Evolutionary conservation across 2,329 filamentous ascomycete genomes (phyloP), one percentile per base, ranked within the genome.

Genomic region (Acarospora socialis): DNA sequence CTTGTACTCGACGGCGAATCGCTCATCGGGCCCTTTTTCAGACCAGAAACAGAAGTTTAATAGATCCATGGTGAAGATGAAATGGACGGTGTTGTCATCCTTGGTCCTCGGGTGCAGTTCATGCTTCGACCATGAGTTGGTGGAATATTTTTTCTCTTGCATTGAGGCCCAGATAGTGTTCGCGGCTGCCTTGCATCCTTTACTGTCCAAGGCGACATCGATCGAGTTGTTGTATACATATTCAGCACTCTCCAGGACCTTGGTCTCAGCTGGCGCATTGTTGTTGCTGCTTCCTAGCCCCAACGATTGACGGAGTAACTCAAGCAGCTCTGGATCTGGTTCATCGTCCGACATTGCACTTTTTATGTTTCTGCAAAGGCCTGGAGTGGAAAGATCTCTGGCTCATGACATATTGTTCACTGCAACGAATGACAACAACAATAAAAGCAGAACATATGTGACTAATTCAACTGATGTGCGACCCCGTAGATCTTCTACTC

Each of bases 41-140:
- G 82, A 92, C 90, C 90, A 98, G 54, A 98, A 98, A 14, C 78
- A 92, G 51, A 95, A 98, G 52, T 98, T 98, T 30, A 98, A 61
- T 17, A 98, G 56, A 52, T 98, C 90, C 83, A 98, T 92, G 13
- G 81, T 83, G 53, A 98, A 95, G 46, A 98, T 87, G 52, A 98
- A 95, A 41, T 81, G 77, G 14, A 92, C 73, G 0, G 83, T 86
- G 30, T 57, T 67, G 48, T 82, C 80, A 49, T 92, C 77, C 49
- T 83, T 83, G 24, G 70, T 48, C 52, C 86, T 80, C 1, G 90
- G 90, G 48, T 98, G 90, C 22, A 98, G 63, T 51, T 90, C 81
- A 54, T 95, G 84, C 47, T 79, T 69, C 9, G 81, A 73, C 90
- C 90, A 98, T 6, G 74, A 79, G 39, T 80, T 71, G 0, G 81